Evolutionary conservation across 2,329 filamentous ascomycete genomes (phyloP), one percentile per base, ranked within the genome.

Genomic region (Aspergillus sojae): DNA sequence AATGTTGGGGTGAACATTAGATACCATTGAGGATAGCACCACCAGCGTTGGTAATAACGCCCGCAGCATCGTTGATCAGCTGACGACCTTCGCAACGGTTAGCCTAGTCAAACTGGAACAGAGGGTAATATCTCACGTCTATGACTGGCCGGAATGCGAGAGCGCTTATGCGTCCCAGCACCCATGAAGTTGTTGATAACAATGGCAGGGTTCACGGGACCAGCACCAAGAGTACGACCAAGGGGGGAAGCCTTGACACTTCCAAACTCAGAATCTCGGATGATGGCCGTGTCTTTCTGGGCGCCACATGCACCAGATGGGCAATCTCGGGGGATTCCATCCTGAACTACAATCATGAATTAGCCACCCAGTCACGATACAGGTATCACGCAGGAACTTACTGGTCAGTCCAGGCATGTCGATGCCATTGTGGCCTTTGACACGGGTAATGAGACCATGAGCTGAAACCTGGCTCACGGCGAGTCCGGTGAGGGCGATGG

Each of bases 221-320:
- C 87, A 59, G 83, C 84, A 64, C 82, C 85, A 71, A 86, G 76
- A 58, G 88, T 91, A 67, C 87, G 85, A 69, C 89, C 89, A n/a
- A 91, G 83, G 58, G 89, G 82, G 39, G 82, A 83, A 41, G 85
- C 86, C 68, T 83, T 81, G 70, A 78, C 80, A 56, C 79, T 83
- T 45, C 79, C 78, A 62, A 91, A 82, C 77, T 90, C 88, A 14
- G 80, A 77, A 64, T 85, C 77, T 43, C 88, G 86, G 77, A 91
- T 89, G 80, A 91, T 89, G 75, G 88, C 82, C n/a, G 89, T 91
- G 72, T 91, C 89, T 63, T 84, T 86, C 75, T 91, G 85, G n/a
- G 88, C 84, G 63, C 88, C 89, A 72, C 88, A 90, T 53, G 75
- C 67, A 69, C 88, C 86, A 70, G 80, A 81, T 57, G 85, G 81